Base-by-base conservation (phyloP, 306 rosid species). In the Echinosophora koreensis region DNA sequence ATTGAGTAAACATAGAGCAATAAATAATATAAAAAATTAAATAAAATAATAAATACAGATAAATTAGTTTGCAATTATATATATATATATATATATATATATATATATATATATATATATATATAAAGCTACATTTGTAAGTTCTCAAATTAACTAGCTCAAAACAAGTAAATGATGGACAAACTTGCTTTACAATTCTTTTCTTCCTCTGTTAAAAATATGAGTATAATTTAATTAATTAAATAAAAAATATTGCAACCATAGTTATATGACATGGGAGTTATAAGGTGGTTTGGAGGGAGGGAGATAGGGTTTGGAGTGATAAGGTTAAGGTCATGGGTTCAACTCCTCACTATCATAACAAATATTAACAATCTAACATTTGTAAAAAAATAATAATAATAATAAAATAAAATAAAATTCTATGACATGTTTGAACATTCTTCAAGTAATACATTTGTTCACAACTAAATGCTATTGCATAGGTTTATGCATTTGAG, bases 111-210 rank as follows among this genome's bases (percentile, higher is more conserved):
- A 34, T 34, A 34, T 34, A 9, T 42, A 42, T 42, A 44, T 9
- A 44, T 44, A 44, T 9, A 44, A 22, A 22, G 22, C 22, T 22
- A 22, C 22, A 22, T 22, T 22, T 22, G 22, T 22, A 22, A 22
- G 22, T 22, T 22, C 22, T 44, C 3, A 10, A 9, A 44, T 10
- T 11, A 7, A 7, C 32, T 41, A 44, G 32, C 56, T 57, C 76
- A 69, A 58, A 54, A 68, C 61, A 67, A 77, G 44, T 34, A 44
- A 58, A 22, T 69, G 61, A 46, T 77, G 66, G 44, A 14, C 58
- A 47, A 22, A 16, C 39, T 39, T 39, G 41, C 15, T 32, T 18
- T 34, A 30, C 14, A 37, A n/a, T 69, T 32, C 15, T 6, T 47
- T 49, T 14, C 1, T 68, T 51, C 22, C 4, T 51, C 16, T 69